These are phyloP conservation scores for Kregervanrija pseudodelftensis DNA, from an alignment of 805 yeast genomes.

Conservation along the genomic window DNA sequence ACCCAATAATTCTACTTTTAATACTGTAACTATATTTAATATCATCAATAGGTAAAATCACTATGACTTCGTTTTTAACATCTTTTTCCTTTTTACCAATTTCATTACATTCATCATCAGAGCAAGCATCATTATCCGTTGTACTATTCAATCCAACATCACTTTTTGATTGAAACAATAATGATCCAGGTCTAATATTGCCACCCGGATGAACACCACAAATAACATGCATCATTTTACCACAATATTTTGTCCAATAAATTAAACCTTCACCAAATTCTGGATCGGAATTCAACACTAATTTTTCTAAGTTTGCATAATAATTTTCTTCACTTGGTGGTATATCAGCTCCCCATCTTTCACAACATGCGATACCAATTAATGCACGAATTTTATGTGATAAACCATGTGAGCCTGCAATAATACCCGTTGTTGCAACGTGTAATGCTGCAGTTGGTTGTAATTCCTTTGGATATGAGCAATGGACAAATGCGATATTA, in stretches of 20 bases:
- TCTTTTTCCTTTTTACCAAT: conserved; percentile 1
- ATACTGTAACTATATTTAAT: conserved; percentile 54
- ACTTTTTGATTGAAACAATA: conserved; percentile 35
- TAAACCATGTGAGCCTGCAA: conserved; percentile 70
- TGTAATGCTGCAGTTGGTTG: conserved; percentile 70
- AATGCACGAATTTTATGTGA: conserved; percentile 66
- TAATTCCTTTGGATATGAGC: conserved; percentile 68
- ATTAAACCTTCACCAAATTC: conserved; percentile 37
- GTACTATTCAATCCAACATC: conserved; percentile 10
- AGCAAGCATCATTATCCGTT: conserved; percentile 9
- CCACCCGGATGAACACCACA: conserved; percentile 84
- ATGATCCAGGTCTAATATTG: conserved; percentile 55
- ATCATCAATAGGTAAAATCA: conserved; percentile 39
- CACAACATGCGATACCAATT: conserved; percentile 67
- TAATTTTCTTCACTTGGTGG: conserved; percentile 47
- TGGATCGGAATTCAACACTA: conserved; percentile 39
- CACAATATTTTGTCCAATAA: conserved; percentile 72
- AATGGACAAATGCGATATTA: conserved; percentile 68
- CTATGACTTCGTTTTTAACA: conserved; percentile 23
- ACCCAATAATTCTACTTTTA: conserved; percentile 47
- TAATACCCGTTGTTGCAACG: conserved; percentile 66
- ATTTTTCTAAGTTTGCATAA: conserved; percentile 39
- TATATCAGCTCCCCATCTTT: conserved; percentile 77
- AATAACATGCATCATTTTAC: conserved; percentile 67
- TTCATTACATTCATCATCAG: conserved; percentile 15